Base-by-base conservation (phyloP, 495 filamentous ascomycete species). In the Trichoderma parareesei region DNA sequence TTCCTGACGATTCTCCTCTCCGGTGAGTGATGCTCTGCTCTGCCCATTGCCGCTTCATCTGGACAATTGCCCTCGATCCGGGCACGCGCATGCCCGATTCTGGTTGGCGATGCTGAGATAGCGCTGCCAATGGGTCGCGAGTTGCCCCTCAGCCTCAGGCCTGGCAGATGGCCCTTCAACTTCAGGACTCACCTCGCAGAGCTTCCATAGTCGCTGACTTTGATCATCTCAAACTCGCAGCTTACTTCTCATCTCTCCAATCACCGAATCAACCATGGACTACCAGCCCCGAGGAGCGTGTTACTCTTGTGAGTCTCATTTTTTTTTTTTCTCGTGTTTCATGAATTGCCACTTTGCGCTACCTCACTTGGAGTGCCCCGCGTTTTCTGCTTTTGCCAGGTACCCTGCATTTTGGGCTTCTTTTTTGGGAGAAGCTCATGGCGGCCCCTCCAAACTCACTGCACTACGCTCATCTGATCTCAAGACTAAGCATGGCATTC, bases 261-360 rank as follows among this genome's bases (percentile, higher is more conserved):
- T 9, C 48, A 57, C 38, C 60, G 42, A 18, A 20, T 61, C 60
- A 61, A 42, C 43, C 38, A 63, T 63, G 61, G 61, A 63, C 11
- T 63, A 44, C 42, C 8, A n/a, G 8, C 40, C 61, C 40, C 61
- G 40, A 16, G 40, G 61, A 42, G 61, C 61, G 33, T 63, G 61
- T 44, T 63, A 63, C 61, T 63, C 61, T 44, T 63, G 61, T 63
- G 60, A 61, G 60, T 61, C n/a, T n/a, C n/a, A n/a, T 38, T 35
- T 38, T 61, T 14, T 20, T 40, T 57, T 37, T 35, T 37, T 37
- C 11, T 10, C 6, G 53, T 37, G 53, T n/a, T 18, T 57, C 53
- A 57, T 37, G 53, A 57, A 14, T 57, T 57, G 53, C 53, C 53
- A 57, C 53, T 37, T 2, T 57, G 53, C 16, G 14, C 53, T 57